Conservation (phyloP, 371 early-diverging fungal species). For the Rhizopus arrhizus region DNA sequence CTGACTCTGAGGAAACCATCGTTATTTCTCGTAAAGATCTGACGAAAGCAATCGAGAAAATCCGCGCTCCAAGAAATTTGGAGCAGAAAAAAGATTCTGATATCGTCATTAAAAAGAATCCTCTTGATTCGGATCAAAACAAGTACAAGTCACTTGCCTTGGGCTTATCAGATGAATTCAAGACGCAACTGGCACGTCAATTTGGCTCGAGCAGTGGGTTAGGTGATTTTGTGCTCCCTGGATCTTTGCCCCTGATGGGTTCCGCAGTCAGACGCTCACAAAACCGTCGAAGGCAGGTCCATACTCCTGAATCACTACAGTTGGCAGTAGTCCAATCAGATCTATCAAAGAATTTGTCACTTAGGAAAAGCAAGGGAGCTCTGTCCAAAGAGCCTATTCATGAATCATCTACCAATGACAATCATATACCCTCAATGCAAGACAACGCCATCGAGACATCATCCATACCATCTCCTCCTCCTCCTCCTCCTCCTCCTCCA, state of each 20-base stretch:
- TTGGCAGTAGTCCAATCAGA: not conserved
- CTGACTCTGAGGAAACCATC: conserved; percentile 42
- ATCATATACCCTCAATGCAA: conserved; percentile 4
- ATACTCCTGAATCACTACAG: not conserved
- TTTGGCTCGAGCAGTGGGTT: conserved; percentile 48
- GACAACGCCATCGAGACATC: not conserved
- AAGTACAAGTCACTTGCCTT: conserved; percentile 46
- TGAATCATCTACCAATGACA: not conserved
- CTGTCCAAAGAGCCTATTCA: too few relatives aligned
- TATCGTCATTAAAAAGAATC: not conserved
- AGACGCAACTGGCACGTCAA: conserved; percentile 47
- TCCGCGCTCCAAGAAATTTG: conserved; percentile 43
- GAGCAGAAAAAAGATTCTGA: conserved; percentile 28
- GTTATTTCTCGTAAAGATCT: conserved; percentile 38
- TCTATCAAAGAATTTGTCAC: not conserved
- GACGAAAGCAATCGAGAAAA: conserved; percentile 36
- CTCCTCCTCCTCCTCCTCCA: conserved; percentile 27
- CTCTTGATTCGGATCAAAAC: conserved; percentile 25
- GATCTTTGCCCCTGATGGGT: conserved; percentile 48
- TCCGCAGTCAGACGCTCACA: conserved; percentile 44
- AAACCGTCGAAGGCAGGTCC: conserved; percentile 35
- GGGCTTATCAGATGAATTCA: conserved; percentile 49
- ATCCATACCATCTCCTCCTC: conserved; percentile 25
- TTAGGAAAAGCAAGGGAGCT: not conserved
- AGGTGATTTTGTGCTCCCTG: conserved; percentile 48